Conservation (phyloP, 495 filamentous ascomycete species). For the Darksidea phi region DNA sequence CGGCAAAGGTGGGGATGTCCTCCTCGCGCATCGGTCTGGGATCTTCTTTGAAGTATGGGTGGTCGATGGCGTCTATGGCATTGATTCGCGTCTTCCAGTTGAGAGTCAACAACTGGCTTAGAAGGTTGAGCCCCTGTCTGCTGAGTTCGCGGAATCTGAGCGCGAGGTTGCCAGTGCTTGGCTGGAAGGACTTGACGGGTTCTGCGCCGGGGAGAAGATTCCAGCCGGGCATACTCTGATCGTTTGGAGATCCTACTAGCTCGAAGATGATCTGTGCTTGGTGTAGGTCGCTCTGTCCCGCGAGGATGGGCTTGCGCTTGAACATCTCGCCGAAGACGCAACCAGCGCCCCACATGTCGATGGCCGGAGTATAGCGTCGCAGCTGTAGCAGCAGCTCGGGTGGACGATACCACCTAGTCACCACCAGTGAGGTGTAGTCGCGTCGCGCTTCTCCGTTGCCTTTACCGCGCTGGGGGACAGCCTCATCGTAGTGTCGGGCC, state of each 20-base stretch:
- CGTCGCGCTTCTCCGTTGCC: slow-evolving; percentile 82
- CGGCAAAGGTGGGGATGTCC: slow-evolving; percentile 84
- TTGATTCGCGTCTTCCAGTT: slow-evolving; percentile 88
- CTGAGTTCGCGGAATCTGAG: slow-evolving; percentile 68
- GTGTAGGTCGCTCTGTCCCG: slow-evolving; percentile 82
- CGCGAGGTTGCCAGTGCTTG: slow-evolving; percentile 63
- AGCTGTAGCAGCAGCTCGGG: slow-evolving; percentile 89
- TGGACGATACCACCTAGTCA: slow-evolving; percentile 95
- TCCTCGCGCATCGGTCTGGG: slow-evolving; percentile 78
- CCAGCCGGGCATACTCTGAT: slow-evolving; percentile 94
- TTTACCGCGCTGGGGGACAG: slow-evolving; percentile 69
- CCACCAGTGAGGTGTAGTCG: slow-evolving; percentile 92
- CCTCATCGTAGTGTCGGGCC: slow-evolving; percentile 88
- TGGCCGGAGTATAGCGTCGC: slow-evolving; percentile 86
- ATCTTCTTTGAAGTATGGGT: slow-evolving; percentile 79
- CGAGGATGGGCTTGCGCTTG: slow-evolving; percentile 85
- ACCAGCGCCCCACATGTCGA: slow-evolving; percentile 97
- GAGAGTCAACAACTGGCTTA: slow-evolving; percentile 79
- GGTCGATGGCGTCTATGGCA: slow-evolving; percentile 88
- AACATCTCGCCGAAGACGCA: slow-evolving; percentile 99
- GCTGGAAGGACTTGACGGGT: slow-evolving; percentile 62
- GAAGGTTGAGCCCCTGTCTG: slow-evolving; percentile 69
- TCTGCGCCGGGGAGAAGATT: slow-evolving; percentile 77
- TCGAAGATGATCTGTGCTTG: slow-evolving; percentile 90
- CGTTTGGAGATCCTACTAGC: slow-evolving; percentile 87